Evolutionary conservation across 768 basidiomycete genomes (phyloP).

Genomic region (Termitomyces sp.): DNA sequence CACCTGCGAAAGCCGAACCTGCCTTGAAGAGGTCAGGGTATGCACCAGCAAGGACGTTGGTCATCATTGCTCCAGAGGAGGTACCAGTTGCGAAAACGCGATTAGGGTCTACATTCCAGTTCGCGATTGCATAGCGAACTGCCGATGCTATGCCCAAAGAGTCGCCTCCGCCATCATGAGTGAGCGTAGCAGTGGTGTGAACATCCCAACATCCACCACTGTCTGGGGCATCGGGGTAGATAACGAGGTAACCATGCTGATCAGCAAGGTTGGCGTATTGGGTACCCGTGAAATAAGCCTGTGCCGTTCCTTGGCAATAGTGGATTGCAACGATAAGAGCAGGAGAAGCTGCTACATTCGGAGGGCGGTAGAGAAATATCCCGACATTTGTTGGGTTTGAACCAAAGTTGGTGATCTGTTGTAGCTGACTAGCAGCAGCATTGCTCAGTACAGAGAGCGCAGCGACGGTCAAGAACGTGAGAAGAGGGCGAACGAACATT

Average conservation of each 20-base stretch:
- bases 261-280: constrained; percentile 46
- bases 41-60: constrained; percentile 45
- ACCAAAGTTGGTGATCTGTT: constrained; percentile 41
- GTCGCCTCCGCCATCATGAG: constrained; percentile 51
- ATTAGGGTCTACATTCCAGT: constrained; percentile 38
- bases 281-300: constrained; percentile 44
- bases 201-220: constrained; percentile 51
- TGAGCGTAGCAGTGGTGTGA: constrained; percentile 41
- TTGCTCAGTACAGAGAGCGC: constrained; percentile 15
- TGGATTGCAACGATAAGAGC: constrained; percentile 49
- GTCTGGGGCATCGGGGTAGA: constrained; percentile 40
- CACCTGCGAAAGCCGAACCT: constrained; percentile 44
- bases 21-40: constrained; percentile 51
- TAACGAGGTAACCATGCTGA: constrained; percentile 41
- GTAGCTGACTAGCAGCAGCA: constrained; percentile 26
- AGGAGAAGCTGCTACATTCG: constrained; percentile 29
- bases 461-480: constrained; percentile 11
- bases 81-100: constrained; percentile 47
- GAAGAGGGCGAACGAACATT: constrained; percentile 11
- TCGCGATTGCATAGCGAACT: constrained; percentile 41
- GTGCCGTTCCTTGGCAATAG: constrained; percentile 45
- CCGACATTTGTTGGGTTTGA: constrained; percentile 47
- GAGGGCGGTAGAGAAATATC: constrained; percentile 40
- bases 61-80: constrained; percentile 57
- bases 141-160: constrained; percentile 44